A percentile compares a stretch with the other conserved stretches of the same genome.
phyloP scores from a whole-genome alignment of 495 filamentous ascomycete genomes.

The Aspergillus funiculosus region DNA sequence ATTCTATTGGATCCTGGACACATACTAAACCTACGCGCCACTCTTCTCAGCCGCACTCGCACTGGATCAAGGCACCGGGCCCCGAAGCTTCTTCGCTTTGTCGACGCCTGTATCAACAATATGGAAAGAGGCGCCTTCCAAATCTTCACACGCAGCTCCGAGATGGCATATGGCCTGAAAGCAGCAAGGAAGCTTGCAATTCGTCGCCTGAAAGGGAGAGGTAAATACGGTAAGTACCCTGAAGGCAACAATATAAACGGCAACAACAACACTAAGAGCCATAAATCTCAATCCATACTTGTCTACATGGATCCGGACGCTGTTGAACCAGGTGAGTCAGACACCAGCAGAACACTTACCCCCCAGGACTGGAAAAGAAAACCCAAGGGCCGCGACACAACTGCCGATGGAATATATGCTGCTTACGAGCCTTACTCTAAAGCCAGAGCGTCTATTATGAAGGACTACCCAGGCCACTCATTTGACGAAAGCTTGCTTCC shows the following conservation, averaged over 20 bases:
- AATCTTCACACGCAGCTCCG: conserved; percentile 8
- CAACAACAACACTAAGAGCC: no score
- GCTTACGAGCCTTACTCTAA: no score
- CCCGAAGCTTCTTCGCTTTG: conserved; percentile 23
- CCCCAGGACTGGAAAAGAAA: no score
- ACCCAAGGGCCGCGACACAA: no score
- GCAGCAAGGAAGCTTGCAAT: conserved; percentile 23
- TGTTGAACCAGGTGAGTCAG: no score
- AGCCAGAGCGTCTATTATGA: no score
- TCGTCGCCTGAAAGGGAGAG: conserved; percentile 16
- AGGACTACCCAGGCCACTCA: no score
- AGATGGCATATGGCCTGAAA: conserved; percentile 23
- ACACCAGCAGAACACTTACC: no score
- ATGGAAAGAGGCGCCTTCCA: conserved; percentile 9
- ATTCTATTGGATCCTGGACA: conserved; percentile 20
- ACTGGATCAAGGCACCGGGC: conserved; percentile 19
- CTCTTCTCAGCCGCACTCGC: conserved; percentile 29
- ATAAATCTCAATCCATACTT: background rate
- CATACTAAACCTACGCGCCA: conserved; percentile 26
- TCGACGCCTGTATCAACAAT: conserved; percentile 23
- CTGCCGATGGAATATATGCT: no score
- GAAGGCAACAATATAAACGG: no score
- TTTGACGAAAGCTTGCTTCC: no score
- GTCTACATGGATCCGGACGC: background rate
- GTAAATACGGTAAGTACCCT: no score